Base-by-base conservation (phyloP, 257 asterid genomes). In the Jaltomata sinuosa region DNA sequence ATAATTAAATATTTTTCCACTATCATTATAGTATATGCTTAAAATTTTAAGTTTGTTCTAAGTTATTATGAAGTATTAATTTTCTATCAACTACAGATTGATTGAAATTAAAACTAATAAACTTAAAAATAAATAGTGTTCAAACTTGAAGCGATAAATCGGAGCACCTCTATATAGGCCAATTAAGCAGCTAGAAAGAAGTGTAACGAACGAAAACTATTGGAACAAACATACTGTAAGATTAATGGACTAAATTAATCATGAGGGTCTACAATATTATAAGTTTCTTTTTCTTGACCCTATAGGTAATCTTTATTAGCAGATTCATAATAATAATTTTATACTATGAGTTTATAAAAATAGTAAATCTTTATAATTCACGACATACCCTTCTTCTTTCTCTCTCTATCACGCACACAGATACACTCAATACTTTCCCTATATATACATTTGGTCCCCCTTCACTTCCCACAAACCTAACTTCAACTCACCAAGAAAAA, bases 401-500 rank as follows among this genome's bases (percentile, higher is more conserved):
- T 74, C 59, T 45, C 50, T 45, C 7, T n/a, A 40, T 45, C 15
- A 25, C n/a, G 21, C 59, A 25, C 81, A 45, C 16, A 72, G 4
- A 42, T 42, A 72, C n/a, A 72, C 55, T 45, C 34, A 25, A 1
- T 25, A 47, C 0, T 47, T 45, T 49, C 29, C 82, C 82, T 77
- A 77, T 77, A 77, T 77, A 77, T 77, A 27, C 57, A 49, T 47
- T 74, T 45, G 25, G 1, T 4, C 19, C 62, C 45, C 29, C 25
- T 29, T 47, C 38, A 77, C 40, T 49, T 77, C 62, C 62, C 25
- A 47, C 8, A 49, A 77, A 47, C 82, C 82, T 77, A 77, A 77
- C 7, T 77, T 49, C 45, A 77, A 49, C 42, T 49, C 62, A 49
- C 82, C 42, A 77, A 8, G 8, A 83, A 32, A 49, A 16, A 29